A percentile compares a stretch with the other conserved stretches of the same genome.
Conservation (phyloP, 2,329 filamentous ascomycete genomes). For the Talaromyces sp. region DNA sequence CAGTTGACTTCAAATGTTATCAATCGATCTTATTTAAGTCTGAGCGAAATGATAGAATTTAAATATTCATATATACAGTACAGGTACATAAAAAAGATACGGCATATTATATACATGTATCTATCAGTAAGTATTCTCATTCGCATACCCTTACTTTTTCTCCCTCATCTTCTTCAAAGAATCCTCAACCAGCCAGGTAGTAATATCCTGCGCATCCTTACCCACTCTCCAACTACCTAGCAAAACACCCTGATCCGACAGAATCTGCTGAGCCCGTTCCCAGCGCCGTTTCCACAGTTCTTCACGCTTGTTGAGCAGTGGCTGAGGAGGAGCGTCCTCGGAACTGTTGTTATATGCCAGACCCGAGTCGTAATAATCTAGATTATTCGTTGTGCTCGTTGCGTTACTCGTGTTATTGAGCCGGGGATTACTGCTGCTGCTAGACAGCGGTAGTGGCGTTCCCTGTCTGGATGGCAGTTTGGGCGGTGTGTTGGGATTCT, state of each 20-base stretch:
- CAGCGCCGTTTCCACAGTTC: slow-evolving; percentile 47
- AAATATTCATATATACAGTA: not conserved
- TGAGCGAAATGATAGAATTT: not conserved
- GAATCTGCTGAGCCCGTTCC: slow-evolving; percentile 40
- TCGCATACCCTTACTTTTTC: not conserved
- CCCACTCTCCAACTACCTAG: slow-evolving; percentile 45
- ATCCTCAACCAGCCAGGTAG: slow-evolving; percentile 39
- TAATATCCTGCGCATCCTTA: slow-evolving; percentile 41
- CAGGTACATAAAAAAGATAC: not conserved
- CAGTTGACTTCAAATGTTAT: too few relatives aligned
- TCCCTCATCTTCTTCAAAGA: slow-evolving; percentile 25
- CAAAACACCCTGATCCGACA: slow-evolving; percentile 39
- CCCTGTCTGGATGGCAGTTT: not conserved
- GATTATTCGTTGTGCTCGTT: not conserved
- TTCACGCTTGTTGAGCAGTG: slow-evolving; percentile 43
- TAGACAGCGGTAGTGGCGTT: slow-evolving; percentile 20
- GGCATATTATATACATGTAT: not conserved
- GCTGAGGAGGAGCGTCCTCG: slow-evolving; percentile 19
- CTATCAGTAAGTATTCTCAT: slow-evolving; percentile 1
- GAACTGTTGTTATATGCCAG: slow-evolving; percentile 8
- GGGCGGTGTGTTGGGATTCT: slow-evolving; percentile 14
- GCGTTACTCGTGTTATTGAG: not conserved
- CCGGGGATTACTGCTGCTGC: slow-evolving; percentile 9
- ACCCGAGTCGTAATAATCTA: slow-evolving; percentile 16
- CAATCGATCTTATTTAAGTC: too few relatives aligned